Conservation (phyloP, 495 filamentous ascomycete genomes). For the Annulohypoxylon stygium region DNA sequence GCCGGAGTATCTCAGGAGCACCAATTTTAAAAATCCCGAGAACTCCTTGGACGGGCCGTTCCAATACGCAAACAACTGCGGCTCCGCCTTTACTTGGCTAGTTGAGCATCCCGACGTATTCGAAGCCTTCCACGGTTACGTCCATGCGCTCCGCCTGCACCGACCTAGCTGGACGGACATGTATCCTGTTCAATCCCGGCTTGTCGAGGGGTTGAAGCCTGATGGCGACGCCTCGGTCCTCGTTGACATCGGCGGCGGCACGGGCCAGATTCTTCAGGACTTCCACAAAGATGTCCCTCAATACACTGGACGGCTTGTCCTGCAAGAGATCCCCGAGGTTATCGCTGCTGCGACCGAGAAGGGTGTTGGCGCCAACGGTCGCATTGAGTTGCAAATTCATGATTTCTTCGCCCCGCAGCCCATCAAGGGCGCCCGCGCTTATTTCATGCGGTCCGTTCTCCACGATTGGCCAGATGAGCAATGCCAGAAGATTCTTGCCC, state of each 20-base stretch:
- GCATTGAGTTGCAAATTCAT: not conserved
- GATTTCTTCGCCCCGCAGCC: constrained; percentile 8
- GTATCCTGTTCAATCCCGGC: not conserved
- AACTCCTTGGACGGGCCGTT: not conserved
- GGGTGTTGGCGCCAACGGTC: not conserved
- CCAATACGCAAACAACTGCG: not conserved
- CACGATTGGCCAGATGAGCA: constrained; percentile 1
- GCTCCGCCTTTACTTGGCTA: not conserved
- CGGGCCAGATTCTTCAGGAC: not conserved
- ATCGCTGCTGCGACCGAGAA: not conserved
- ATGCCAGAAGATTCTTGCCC: not conserved
- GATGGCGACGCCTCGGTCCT: not conserved
- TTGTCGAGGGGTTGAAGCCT: not conserved
- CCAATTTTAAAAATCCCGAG: not conserved
- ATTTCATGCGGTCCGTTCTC: not conserved
- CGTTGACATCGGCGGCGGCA: not conserved
- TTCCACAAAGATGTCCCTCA: not conserved
- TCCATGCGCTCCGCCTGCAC: not conserved
- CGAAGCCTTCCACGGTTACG: not conserved
- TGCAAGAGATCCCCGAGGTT: not conserved
- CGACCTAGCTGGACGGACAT: not conserved
- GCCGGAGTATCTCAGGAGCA: not conserved
- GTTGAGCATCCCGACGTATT: not conserved
- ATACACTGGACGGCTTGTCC: not conserved
- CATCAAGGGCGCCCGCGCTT: not conserved